Percentiles rank a stretch among this genome's conserved stretches.
Evolutionary conservation across 805 yeast genomes (phyloP).

Genomic region (Candida odintsovae): DNA sequence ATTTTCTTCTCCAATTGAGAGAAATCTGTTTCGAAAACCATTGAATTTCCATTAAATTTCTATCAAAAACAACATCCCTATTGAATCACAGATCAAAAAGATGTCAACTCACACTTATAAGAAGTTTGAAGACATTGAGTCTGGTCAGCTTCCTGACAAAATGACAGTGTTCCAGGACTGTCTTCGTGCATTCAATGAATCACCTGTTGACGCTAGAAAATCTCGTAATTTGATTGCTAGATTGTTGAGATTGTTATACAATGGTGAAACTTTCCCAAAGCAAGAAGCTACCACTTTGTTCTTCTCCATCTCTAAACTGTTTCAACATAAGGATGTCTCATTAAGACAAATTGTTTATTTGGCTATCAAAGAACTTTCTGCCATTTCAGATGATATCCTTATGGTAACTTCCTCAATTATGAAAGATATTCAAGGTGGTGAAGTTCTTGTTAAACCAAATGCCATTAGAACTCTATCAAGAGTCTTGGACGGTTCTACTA

Average conservation of each 20-base stretch:
- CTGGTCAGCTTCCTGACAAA: constrained; percentile 76
- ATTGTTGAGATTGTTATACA: constrained; percentile 72
- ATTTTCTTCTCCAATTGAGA: not conserved
- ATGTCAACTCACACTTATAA: constrained; percentile 86
- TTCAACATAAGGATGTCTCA: constrained; percentile 84
- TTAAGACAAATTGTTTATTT: constrained; percentile 91
- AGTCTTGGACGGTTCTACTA: constrained; percentile 85
- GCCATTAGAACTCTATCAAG: constrained; percentile 90
- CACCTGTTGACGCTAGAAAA: constrained; percentile 82
- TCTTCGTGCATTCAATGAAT: constrained; percentile 83
- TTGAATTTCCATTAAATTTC: not conserved
- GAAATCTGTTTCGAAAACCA: not conserved
- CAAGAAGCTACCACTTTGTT: constrained; percentile 90
- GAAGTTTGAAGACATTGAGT: constrained; percentile 71
- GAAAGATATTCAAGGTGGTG: constrained; percentile 95
- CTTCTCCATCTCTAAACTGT: constrained; percentile 89
- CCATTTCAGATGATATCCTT: constrained; percentile 82
- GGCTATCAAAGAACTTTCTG: constrained; percentile 86
- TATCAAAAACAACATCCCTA: not conserved
- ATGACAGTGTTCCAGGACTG: constrained; percentile 98
- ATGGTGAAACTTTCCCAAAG: constrained; percentile 83
- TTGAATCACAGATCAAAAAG: constrained; percentile 1
- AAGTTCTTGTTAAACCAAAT: constrained; percentile 80
- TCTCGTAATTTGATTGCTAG: constrained; percentile 81
- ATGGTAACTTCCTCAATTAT: constrained; percentile 98